Conservation (phyloP, 2,329 filamentous ascomycete genomes). For the Calonectria hongkongensis region DNA sequence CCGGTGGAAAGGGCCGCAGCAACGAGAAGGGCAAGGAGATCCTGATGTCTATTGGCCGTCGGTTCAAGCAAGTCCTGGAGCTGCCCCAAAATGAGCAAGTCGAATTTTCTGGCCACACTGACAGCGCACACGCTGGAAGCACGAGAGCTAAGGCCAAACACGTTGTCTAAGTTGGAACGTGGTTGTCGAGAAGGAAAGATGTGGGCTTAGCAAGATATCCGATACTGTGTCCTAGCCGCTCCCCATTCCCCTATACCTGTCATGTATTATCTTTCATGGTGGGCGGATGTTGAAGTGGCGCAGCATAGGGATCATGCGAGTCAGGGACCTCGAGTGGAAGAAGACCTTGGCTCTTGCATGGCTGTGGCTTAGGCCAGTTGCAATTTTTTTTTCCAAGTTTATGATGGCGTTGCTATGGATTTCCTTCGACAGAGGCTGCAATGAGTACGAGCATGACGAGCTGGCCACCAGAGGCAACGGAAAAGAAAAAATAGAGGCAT, state of each 20-base stretch:
- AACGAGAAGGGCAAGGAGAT: slow-evolving; percentile 90
- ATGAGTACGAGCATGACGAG: slow-evolving; percentile 49
- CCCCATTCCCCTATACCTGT: slow-evolving; percentile 41
- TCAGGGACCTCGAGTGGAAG: slow-evolving; percentile 38
- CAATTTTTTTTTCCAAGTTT: slow-evolving; percentile 52
- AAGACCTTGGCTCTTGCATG: slow-evolving; percentile 35
- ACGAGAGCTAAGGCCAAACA: slow-evolving; percentile 97
- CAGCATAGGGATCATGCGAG: slow-evolving; percentile 40
- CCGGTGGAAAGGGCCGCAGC: slow-evolving; percentile 85
- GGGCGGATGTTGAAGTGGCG: slow-evolving; percentile 35
- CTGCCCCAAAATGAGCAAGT: slow-evolving; percentile 85
- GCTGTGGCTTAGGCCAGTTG: slow-evolving; percentile 47
- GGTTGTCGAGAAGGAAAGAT: slow-evolving; percentile 43
- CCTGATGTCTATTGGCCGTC: slow-evolving; percentile 87
- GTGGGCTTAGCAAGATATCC: slow-evolving; percentile 55
- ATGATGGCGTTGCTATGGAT: slow-evolving; percentile 60
- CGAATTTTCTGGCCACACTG: slow-evolving; percentile 98
- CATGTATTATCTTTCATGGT: slow-evolving; percentile 43
- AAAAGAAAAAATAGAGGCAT: slow-evolving; percentile 54
- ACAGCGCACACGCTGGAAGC: slow-evolving; percentile 93
- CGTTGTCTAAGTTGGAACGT: slow-evolving; percentile 75
- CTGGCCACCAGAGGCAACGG: slow-evolving; percentile 47
- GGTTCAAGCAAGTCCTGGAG: slow-evolving; percentile 94
- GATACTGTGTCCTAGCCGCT: slow-evolving; percentile 42
- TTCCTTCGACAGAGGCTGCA: slow-evolving; percentile 50